Base-by-base conservation (phyloP, 2,329 filamentous ascomycete species). In the Cytospora paraplurivora region DNA sequence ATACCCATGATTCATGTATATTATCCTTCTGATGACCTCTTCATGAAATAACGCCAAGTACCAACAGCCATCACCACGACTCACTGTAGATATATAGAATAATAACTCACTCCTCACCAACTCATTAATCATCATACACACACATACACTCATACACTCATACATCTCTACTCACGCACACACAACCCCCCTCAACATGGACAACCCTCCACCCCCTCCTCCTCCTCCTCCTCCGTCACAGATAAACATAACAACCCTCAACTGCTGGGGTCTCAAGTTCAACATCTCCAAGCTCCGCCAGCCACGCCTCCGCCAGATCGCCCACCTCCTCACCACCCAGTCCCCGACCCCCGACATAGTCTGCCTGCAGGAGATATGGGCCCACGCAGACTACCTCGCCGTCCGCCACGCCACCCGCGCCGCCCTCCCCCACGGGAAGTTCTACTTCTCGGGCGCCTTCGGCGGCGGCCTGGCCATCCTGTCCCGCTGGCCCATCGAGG, bases 251-350 rank as follows among this genome's bases (percentile, higher is more conserved):
- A 79, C 97, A 68, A 95, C 92, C 5, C 86, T 97, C 75, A 99
- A 99, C 78, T 97, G 93, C 85, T 98, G 95, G 94, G 95, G 95
- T 58, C 87, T 98, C 66, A 94, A 96, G 72, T 92, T 87, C 78
- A 64, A 66, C 57, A 83, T 98, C 72, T 88, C 93, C 58, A 88
- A 88, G 68, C 85, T 91, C 69, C 91, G 93, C 69, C 80, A 84
- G 68, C 88, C 90, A 70, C 91, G 95, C 51, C 84, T 98, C 57
- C 77, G 83, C 35, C 91, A 96, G 75, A 97, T 98, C 72, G 94
- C 92, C 60, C 87, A 85, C 67, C 90, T 90, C 67, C 84, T 98
- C 67, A 89, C 92, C 68, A 76, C 81, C 50, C 82, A 86, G 63
- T 78, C 83, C 19, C 91, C 91, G 0, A 74, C 83, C 11, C 92